Conservation (phyloP, 768 basidiomycete species). For the Mycena alexandri region DNA sequence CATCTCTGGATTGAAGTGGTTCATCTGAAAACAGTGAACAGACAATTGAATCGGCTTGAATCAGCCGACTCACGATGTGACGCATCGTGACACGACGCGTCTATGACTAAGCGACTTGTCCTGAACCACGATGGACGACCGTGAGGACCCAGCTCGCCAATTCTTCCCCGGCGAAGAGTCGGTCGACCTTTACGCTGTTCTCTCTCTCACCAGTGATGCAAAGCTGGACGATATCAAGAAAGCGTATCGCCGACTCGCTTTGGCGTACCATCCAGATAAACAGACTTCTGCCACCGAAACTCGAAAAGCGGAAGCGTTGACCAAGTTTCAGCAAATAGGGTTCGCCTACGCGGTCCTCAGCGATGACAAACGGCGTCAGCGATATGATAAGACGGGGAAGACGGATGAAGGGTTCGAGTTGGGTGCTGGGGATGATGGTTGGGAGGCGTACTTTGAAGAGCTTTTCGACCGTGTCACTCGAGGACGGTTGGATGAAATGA, state of each 20-base stretch:
- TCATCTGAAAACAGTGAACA: too few relatives aligned
- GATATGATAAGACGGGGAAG: slow-evolving; percentile 88
- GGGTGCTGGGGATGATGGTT: slow-evolving; percentile 83
- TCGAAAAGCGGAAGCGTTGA: slow-evolving; percentile 75
- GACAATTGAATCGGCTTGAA: too few relatives aligned
- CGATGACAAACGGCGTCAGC: slow-evolving; percentile 78
- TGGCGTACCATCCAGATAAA: slow-evolving; percentile 92
- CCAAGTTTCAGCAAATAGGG: slow-evolving; percentile 91
- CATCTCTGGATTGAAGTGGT: too few relatives aligned
- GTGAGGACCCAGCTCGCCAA: slow-evolving; percentile 74
- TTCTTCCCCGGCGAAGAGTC: slow-evolving; percentile 82
- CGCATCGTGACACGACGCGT: slow-evolving; percentile 31
- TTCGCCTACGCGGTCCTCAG: slow-evolving; percentile 93
- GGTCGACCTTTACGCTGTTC: slow-evolving; percentile 84
- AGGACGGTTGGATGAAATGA: slow-evolving; percentile 91
- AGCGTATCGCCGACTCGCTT: slow-evolving; percentile 87
- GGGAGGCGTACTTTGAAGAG: slow-evolving; percentile 96
- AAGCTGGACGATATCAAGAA: slow-evolving; percentile 80
- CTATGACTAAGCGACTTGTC: slow-evolving; percentile 32
- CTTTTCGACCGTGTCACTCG: slow-evolving; percentile 90
- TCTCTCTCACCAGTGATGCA: slow-evolving; percentile 68
- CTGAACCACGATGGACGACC: slow-evolving; percentile 67
- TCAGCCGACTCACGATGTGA: slow-evolving; percentile 1
- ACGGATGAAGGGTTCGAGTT: slow-evolving; percentile 85
- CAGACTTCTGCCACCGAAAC: slow-evolving; percentile 71